Evolutionary conservation across 768 basidiomycete species (phyloP).

Genomic region (Wakefieldia striispora): DNA sequence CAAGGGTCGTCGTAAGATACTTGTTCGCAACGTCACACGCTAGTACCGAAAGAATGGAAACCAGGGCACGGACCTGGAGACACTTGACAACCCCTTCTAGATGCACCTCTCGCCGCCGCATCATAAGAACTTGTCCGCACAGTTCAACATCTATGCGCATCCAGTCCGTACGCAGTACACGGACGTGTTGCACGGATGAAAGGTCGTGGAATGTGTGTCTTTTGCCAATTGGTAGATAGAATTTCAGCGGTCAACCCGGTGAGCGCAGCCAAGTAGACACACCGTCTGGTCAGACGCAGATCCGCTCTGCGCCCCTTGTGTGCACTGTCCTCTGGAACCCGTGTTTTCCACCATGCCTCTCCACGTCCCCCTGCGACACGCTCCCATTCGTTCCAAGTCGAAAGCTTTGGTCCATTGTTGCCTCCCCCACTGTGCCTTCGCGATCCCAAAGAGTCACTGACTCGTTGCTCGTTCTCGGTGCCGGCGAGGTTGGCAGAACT

Average conservation of each 20-base stretch:
- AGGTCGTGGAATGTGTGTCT: conserved; percentile 70
- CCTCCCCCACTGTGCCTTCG: conserved; percentile 1
- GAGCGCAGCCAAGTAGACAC: conserved; percentile 1
- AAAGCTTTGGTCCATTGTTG: conserved; percentile 35
- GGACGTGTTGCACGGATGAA: conserved; percentile 44
- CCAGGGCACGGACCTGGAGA: conserved; percentile 43
- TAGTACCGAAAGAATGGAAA: conserved; percentile 7
- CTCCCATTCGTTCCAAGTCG: conserved; percentile 48
- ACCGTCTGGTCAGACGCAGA: conserved; percentile 29
- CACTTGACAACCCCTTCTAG: conserved; percentile 61
- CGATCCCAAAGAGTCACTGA: conserved; percentile 1
- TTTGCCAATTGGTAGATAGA: conserved; percentile 24
- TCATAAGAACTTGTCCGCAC: conserved; percentile 68
- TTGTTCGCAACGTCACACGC: conserved; percentile 19
- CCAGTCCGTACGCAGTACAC: conserved; percentile 53
- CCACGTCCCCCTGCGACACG: conserved; percentile 14
- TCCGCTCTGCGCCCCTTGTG: conserved; percentile 9
- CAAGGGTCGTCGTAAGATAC: conserved; percentile 53
- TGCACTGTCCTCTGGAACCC: conserved; percentile 12
- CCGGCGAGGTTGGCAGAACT: conserved; percentile 26
- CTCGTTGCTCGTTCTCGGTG: conserved; percentile 16
- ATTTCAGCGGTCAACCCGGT: not conserved
- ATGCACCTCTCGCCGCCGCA: conserved; percentile 67
- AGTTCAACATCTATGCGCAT: conserved; percentile 81
- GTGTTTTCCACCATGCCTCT: conserved; percentile 22